Percentiles rank a stretch among this genome's conserved stretches.
phyloP scores from a whole-genome alignment of 345 rosid genomes.

The Populus euphratica region DNA sequence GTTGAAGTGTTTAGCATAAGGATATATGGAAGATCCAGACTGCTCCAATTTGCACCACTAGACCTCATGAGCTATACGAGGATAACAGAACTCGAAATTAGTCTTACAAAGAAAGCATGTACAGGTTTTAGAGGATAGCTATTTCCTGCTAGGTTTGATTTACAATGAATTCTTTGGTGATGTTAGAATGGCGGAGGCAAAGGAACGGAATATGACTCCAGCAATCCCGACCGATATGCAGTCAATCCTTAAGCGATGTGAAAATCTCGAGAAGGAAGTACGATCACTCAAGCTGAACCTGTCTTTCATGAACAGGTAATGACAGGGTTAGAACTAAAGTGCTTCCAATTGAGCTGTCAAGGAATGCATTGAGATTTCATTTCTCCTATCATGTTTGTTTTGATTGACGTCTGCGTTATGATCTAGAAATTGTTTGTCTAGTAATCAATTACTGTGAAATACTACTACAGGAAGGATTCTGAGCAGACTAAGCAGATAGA shows the following conservation, averaged over 20 bases:
- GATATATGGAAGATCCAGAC: not conserved
- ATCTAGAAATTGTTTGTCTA: not conserved
- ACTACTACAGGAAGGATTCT: constrained; percentile 56
- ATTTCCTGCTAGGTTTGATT: not conserved
- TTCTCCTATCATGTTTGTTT: not conserved
- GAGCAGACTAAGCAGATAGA: constrained; percentile 74
- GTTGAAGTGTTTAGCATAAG: not conserved
- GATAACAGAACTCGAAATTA: not conserved
- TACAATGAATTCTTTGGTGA: constrained; percentile 4
- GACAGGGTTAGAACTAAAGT: not conserved
- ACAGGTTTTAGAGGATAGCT: not conserved
- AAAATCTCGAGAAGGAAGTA: constrained; percentile 74
- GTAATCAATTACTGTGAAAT: not conserved
- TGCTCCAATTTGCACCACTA: not conserved
- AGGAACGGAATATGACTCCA: constrained; percentile 53
- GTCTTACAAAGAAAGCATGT: not conserved
- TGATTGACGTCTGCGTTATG: too few relatives aligned
- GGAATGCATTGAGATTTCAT: not conserved
- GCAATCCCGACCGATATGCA: constrained; percentile 56
- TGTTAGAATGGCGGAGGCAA: constrained; percentile 76
- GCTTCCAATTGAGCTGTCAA: not conserved
- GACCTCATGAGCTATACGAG: not conserved
- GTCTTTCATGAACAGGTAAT: constrained; percentile 72
- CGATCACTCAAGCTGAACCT: constrained; percentile 69
- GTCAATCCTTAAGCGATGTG: constrained; percentile 54